phyloP scores from a whole-genome alignment of 768 basidiomycete genomes.

The Boletus pseudopeckii region DNA sequence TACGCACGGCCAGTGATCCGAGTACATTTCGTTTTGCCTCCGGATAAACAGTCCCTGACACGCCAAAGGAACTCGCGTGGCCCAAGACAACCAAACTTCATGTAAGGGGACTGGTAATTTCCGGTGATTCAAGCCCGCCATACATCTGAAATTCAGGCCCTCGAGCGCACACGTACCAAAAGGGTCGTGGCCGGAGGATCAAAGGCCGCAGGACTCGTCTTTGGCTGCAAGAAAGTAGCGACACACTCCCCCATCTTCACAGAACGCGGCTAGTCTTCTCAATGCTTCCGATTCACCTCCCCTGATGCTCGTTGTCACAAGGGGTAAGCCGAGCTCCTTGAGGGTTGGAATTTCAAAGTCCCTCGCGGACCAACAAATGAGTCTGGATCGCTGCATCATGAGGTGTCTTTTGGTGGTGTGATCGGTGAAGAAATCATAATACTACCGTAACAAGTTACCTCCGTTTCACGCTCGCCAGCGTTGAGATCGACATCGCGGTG shows the following conservation, averaged over 20 bases:
- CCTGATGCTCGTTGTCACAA: constrained; percentile 28
- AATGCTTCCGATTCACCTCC: constrained; percentile 27
- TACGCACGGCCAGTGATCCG: constrained; percentile 12
- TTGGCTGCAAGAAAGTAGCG: constrained; percentile 15
- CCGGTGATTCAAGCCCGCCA: constrained; percentile 14
- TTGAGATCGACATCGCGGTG: constrained; percentile 13
- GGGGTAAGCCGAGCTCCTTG: constrained; percentile 15
- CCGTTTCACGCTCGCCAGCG: constrained; percentile 14
- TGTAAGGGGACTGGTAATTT: constrained; percentile 18
- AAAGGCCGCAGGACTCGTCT: constrained; percentile 8
- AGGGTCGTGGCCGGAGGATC: constrained; percentile 23
- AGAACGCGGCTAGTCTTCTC: constrained; percentile 17
- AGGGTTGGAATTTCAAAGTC: constrained; percentile 25
- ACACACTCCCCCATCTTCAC: constrained; percentile 13
- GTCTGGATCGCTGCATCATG: constrained; percentile 16
- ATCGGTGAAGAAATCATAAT: constrained; percentile 14
- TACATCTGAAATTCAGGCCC: constrained; percentile 2
- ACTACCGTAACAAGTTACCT: constrained; percentile 14
- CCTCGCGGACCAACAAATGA: constrained; percentile 15
- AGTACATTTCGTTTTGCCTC: neutral
- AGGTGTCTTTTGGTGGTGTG: constrained; percentile 9
- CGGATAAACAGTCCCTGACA: constrained; percentile 6
- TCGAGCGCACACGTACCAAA: constrained; percentile 18
- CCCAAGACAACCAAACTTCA: constrained; percentile 21
- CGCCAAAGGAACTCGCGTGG: constrained; percentile 18